Evolutionary conservation across 352 stramenopile species (phyloP), one percentile per base, ranked within the genome.

Genomic region (Globisporangium sylvaticum): DNA sequence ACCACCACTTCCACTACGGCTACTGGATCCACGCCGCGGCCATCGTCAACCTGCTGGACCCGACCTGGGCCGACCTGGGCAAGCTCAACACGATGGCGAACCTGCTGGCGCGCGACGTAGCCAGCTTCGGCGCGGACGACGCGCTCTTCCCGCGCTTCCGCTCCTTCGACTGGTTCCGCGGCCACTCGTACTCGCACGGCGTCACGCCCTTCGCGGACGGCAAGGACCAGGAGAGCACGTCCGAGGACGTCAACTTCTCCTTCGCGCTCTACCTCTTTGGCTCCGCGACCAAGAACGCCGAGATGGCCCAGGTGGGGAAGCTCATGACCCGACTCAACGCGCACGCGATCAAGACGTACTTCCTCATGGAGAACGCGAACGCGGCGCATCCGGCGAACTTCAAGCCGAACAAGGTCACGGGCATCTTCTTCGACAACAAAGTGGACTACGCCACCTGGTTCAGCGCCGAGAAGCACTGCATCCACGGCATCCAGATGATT

Each of bases 401-500:
- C 59, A 71, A 76, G 1, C 54, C 73, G 5, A 79, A 79, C 56
- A 90, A 89, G 69, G 84, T 82, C 7, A 64, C 82, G 1, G 84
- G 84, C 15, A 93, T 93, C 56, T 73, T 89, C 42, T 93, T 93
- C 42, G 83, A 91, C 67, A 93, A 93, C 71, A 93, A 93, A 65
- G 76, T 79, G 12, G 83, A 93, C 73, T 93, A 93, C 65, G 74
- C 84, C 20, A 93, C 81, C 63, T 91, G 84, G 84, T 91, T 91
- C 74, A 88, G 74, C 44, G 69, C 66, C 4, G 79, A 88, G 10
- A 71, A 75, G 64, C 79, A 88, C 62, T 89, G 82, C 69, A 93
- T 93, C 67, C 84, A 93, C 66, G 84, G 84, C 68, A 91, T 91
- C 61, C 84, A 93, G 62, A 93, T 93, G 84, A 78, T 90, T 1